These are phyloP conservation scores for Penicillium bovifimosum DNA, from an alignment of 495 filamentous ascomycete genomes.

Conservation along the genomic window DNA sequence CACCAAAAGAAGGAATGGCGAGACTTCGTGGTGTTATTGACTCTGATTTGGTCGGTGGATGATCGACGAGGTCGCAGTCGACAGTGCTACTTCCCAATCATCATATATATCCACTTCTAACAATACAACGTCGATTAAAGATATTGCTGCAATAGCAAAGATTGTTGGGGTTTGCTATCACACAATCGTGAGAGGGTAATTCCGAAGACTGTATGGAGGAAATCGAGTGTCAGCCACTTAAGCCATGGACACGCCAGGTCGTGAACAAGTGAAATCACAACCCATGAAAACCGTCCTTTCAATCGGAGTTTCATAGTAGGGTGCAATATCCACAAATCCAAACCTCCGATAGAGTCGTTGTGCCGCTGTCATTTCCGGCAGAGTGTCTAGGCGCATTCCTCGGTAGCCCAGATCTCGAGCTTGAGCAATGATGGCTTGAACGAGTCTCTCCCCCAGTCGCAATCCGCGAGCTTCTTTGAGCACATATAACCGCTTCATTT, in stretches of 20 bases:
- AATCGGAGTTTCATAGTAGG: conserved; percentile 55
- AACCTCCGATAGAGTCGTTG: conserved; percentile 42
- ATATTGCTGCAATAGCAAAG: too few relatives aligned
- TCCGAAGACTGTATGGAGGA: too few relatives aligned
- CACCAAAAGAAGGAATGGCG: neutral
- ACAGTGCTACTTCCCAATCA: too few relatives aligned
- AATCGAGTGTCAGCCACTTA: too few relatives aligned
- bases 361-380: conserved; percentile 50
- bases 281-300: conserved; percentile 40
- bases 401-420: conserved; percentile 46
- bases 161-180: too few relatives aligned
- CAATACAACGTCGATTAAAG: too few relatives aligned
- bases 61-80: neutral
- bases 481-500: conserved; percentile 58
- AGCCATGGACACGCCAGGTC: neutral
- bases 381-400: conserved; percentile 54
- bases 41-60: neutral
- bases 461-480: conserved; percentile 39
- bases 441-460: conserved; percentile 43
- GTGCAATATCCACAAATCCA: conserved; percentile 49
- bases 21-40: neutral
- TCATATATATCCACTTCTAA: too few relatives aligned
- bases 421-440: conserved; percentile 36
- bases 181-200: too few relatives aligned
- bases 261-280: conserved; percentile 19